phyloP scores from a whole-genome alignment of 768 basidiomycete species.

The Rhodotorula kratochvilovae region DNA sequence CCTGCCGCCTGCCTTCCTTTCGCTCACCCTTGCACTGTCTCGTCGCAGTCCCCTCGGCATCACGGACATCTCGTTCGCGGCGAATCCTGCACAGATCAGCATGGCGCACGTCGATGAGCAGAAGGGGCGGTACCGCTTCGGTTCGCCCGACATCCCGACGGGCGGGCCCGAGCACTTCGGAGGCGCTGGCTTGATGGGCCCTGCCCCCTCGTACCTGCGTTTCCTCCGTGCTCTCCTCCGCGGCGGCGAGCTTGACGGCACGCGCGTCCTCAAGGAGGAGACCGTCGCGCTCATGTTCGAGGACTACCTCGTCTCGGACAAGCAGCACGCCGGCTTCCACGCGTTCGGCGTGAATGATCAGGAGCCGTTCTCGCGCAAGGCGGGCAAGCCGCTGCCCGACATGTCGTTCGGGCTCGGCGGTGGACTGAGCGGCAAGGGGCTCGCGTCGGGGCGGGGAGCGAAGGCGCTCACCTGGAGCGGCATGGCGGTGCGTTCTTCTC shows the following conservation, averaged over 20 bases:
- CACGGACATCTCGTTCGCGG: slow-evolving; percentile 40
- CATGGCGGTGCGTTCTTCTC: slow-evolving; percentile 13
- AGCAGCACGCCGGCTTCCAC: background rate
- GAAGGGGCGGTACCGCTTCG: slow-evolving; percentile 11
- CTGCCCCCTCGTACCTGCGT: slow-evolving; percentile 40
- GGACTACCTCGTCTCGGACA: background rate
- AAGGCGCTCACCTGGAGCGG: slow-evolving; percentile 22
- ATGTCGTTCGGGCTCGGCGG: slow-evolving; percentile 23
- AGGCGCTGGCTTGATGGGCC: slow-evolving; percentile 43
- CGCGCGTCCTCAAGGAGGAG: slow-evolving; percentile 3
- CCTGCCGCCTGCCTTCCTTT: too few relatives aligned
- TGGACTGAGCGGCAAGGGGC: background rate
- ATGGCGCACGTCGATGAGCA: background rate
- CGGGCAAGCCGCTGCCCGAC: background rate
- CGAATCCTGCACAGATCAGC: slow-evolving; percentile 19
- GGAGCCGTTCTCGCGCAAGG: background rate
- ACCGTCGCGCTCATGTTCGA: slow-evolving; percentile 34
- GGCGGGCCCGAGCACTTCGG: slow-evolving; percentile 25
- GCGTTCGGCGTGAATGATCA: background rate
- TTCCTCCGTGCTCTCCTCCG: slow-evolving; percentile 43
- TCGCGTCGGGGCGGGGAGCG: slow-evolving; percentile 4
- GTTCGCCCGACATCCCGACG: slow-evolving; percentile 14
- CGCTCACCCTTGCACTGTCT: too few relatives aligned
- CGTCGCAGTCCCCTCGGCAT: slow-evolving; percentile 42
- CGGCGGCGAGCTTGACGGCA: slow-evolving; percentile 11